Evolutionary conservation across 805 yeast species (phyloP).

Genomic region (Nakazawaea siamensis): DNA sequence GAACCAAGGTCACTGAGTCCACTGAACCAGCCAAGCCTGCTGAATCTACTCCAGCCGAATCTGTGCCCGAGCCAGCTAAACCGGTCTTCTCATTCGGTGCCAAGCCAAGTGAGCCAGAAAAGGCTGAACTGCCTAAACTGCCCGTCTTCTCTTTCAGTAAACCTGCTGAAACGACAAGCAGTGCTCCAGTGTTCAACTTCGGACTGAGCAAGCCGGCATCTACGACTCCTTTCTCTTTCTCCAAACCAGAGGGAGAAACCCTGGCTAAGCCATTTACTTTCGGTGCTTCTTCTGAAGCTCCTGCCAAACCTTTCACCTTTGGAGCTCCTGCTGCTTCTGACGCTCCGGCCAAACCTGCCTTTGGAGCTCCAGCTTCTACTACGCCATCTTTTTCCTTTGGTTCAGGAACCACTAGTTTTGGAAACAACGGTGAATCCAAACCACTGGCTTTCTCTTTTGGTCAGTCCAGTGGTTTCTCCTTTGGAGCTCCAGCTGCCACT

Average conservation of each 20-base stretch:
- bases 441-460: constrained; percentile 4
- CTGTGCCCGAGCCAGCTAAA: constrained; percentile 12
- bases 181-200: not conserved
- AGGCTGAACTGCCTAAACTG: not conserved
- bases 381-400: too few species aligned
- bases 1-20: constrained; percentile 8
- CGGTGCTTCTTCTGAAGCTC: not conserved
- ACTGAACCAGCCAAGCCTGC: not conserved
- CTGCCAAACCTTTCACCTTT: constrained; percentile 20
- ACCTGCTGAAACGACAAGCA: not conserved
- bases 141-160: not conserved
- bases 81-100: constrained; percentile 21
- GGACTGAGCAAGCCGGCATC: too few species aligned
- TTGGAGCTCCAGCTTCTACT: not conserved
- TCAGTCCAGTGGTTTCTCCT: too few species aligned
- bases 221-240: too few species aligned
- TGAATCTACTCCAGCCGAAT: not conserved
- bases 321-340: constrained; percentile 9
- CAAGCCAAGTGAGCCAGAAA: constrained; percentile 2
- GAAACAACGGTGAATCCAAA: too few species aligned
- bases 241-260: too few species aligned
- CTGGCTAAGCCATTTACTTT: not conserved
- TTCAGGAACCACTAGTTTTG: too few species aligned
- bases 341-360: not conserved
- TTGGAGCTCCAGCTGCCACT: constrained; percentile 7